Conservation (phyloP, 257 asterid genomes). For the Ehretia macrophylla region DNA sequence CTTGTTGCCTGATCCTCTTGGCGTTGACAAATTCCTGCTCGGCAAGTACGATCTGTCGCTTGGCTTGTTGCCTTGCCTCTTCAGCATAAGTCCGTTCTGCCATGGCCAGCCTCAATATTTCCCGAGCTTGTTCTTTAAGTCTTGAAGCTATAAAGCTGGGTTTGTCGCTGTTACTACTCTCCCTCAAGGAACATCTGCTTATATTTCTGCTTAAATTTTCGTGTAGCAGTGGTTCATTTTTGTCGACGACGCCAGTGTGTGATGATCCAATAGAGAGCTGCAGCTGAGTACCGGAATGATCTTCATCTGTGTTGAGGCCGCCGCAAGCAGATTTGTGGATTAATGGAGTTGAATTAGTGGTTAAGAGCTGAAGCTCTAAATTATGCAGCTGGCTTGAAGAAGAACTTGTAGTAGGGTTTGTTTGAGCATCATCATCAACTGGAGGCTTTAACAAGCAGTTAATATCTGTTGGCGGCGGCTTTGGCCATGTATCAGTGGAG, state of each 20-base stretch:
- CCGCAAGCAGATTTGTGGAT: conserved; percentile 10
- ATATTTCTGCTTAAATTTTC: neutral
- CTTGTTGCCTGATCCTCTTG: conserved; percentile 72
- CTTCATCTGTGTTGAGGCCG: conserved; percentile 11
- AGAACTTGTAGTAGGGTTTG: neutral
- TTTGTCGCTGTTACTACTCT: conserved; percentile 33
- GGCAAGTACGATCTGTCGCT: conserved; percentile 64
- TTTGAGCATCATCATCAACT: neutral
- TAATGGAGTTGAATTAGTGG: conserved; percentile 13
- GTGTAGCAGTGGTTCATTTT: neutral
- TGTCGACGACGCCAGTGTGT: conserved; percentile 4
- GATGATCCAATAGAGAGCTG: conserved; percentile 46
- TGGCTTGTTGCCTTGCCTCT: conserved; percentile 64
- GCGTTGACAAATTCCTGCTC: conserved; percentile 76
- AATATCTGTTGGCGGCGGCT: conserved; percentile 25
- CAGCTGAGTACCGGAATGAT: conserved; percentile 32
- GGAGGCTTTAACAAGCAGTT: conserved; percentile 29
- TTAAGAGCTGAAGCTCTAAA: conserved; percentile 41
- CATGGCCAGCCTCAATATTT: conserved; percentile 41
- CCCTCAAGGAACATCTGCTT: neutral
- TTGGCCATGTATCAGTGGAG: neutral
- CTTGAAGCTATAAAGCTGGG: conserved; percentile 15
- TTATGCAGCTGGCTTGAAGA: conserved; percentile 9
- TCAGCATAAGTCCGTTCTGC: conserved; percentile 70
- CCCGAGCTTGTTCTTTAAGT: conserved; percentile 30